phyloP scores from a whole-genome alignment of 2,329 filamentous ascomycete genomes.

The Colletotrichum horii region DNA sequence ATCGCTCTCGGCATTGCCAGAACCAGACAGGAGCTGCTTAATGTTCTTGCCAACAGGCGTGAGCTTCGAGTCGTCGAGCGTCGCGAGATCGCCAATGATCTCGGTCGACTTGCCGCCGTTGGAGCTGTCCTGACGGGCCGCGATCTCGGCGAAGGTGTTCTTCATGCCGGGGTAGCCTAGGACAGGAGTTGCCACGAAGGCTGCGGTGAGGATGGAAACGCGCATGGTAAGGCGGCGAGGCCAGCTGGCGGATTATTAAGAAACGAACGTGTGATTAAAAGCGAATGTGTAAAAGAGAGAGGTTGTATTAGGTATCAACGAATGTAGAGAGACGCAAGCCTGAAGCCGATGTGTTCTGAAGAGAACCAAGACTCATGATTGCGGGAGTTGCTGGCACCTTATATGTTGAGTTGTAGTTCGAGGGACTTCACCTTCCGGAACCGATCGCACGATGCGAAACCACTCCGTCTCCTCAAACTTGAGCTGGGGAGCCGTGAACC shows the following conservation, averaged over 20 bases:
- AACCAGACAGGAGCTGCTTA: conserved; percentile 21
- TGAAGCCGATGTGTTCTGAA: neutral
- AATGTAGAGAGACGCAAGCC: neutral
- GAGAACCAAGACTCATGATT: neutral
- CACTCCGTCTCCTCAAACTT: neutral
- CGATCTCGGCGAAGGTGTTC: conserved; percentile 21
- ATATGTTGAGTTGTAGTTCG: neutral
- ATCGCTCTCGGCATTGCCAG: conserved; percentile 27
- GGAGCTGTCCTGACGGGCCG: neutral
- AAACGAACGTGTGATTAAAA: neutral
- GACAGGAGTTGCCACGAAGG: conserved; percentile 8
- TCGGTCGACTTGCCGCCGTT: conserved; percentile 8
- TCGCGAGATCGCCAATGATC: conserved; percentile 42
- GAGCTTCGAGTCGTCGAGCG: conserved; percentile 31
- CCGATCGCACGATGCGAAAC: neutral
- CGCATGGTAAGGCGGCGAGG: conserved; percentile 7
- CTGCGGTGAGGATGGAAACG: conserved; percentile 5
- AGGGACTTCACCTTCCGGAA: neutral
- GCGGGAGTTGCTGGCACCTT: neutral
- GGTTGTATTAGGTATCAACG: neutral
- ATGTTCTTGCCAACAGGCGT: conserved; percentile 38
- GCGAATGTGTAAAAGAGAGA: neutral
- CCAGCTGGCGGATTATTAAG: neutral
- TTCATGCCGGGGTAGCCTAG: conserved; percentile 23
- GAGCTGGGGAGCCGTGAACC: neutral